phyloP scores from a whole-genome alignment of 768 basidiomycete genomes.

The Tricholoma matsutake region DNA sequence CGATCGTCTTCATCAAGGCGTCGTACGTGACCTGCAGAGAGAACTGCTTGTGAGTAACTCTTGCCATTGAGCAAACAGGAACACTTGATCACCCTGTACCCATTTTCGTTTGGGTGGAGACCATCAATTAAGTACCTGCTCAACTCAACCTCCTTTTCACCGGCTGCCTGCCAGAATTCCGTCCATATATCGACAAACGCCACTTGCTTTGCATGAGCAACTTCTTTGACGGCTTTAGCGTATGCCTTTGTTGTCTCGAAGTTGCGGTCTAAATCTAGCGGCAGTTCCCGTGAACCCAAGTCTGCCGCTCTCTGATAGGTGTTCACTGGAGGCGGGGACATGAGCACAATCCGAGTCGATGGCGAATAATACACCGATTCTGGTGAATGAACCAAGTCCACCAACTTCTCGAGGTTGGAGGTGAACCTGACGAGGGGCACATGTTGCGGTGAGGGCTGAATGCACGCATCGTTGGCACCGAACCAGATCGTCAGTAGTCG shows the following conservation, averaged over 20 bases:
- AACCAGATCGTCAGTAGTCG: conserved; percentile 86
- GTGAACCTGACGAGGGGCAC: conserved; percentile 68
- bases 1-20: conserved; percentile 54
- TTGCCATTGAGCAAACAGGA: neutral
- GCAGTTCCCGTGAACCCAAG: conserved; percentile 47
- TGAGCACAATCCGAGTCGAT: conserved; percentile 69
- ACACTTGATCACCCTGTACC: conserved; percentile 58
- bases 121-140: conserved; percentile 65
- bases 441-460: conserved; percentile 65
- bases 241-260: conserved; percentile 65
- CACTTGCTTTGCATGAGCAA: conserved; percentile 53
- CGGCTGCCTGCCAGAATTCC: conserved; percentile 70
- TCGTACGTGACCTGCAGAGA: conserved; percentile 61
- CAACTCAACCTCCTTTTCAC: conserved; percentile 51
- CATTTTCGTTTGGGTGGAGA: conserved; percentile 72
- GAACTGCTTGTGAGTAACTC: conserved; percentile 3
- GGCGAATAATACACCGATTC: conserved; percentile 66
- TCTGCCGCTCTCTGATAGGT: conserved; percentile 53
- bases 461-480: conserved; percentile 84
- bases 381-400: conserved; percentile 60
- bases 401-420: conserved; percentile 59
- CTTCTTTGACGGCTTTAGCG: conserved; percentile 64
- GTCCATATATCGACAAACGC: conserved; percentile 76
- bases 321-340: conserved; percentile 85
- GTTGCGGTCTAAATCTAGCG: conserved; percentile 51